These are phyloP conservation scores for Hawksworthiomyces lignivorus DNA, from an alignment of 2,329 filamentous ascomycete species.

Conservation along the genomic window DNA sequence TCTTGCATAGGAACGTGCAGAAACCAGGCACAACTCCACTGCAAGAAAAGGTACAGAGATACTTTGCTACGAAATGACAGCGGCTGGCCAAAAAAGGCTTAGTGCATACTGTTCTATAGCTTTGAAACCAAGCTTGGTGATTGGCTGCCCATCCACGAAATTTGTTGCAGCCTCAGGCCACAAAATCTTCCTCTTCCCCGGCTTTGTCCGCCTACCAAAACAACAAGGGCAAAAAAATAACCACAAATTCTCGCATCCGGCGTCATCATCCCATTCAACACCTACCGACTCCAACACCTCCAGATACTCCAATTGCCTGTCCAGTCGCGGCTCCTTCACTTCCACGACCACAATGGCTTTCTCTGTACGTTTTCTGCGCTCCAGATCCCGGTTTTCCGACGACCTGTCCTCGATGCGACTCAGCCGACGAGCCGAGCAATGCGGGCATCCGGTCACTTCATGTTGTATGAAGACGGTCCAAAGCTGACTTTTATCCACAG, in stretches of 20 bases:
- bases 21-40: background rate
- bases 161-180: slow-evolving; percentile 19
- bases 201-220: slow-evolving; percentile 21
- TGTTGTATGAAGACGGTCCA: no score
- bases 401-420: no score
- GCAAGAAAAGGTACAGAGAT: slow-evolving; percentile 2
- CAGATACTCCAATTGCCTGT: slow-evolving; percentile 10
- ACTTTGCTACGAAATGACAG: background rate
- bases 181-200: slow-evolving; percentile 15
- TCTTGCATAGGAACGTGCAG: no score
- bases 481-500: no score
- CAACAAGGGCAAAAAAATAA: background rate
- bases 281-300: slow-evolving; percentile 2
- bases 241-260: slow-evolving; percentile 23
- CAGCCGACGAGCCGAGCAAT: no score
- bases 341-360: slow-evolving; percentile 20
- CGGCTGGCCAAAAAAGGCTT: background rate
- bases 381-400: no score
- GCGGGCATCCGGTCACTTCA: no score
- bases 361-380: slow-evolving; percentile 23
- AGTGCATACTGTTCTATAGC: background rate
- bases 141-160: slow-evolving; percentile 6
- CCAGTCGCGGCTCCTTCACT: slow-evolving; percentile 1
- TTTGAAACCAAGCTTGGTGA: slow-evolving; percentile 14
- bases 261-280: slow-evolving; percentile 16